Base-by-base conservation (phyloP, 2,329 filamentous ascomycete genomes). In the Fusarium torulosum region DNA sequence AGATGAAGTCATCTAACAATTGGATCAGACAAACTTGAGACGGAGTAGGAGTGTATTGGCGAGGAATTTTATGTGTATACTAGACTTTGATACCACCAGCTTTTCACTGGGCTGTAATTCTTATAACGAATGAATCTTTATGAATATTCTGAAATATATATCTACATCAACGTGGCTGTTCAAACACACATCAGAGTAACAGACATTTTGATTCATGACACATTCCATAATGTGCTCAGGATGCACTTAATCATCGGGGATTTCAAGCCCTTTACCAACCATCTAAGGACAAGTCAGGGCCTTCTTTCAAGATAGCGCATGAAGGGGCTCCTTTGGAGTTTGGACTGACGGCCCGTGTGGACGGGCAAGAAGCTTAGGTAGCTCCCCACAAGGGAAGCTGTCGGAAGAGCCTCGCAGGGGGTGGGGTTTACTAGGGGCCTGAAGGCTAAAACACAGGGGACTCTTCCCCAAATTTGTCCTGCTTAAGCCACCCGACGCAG, bases 401-500 rank as follows among this genome's bases (percentile, higher is more conserved):
- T 13, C 31, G 31, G 14, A 11, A 37, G 51, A 57, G 51, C 44
- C 40, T 63, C 40, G 56, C 41, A 42, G 40, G 57, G 27, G 35
- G 52, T 14, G 23, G 25, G 37, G 37, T 53, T 41, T 44, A 19
- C 17, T 21, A 42, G 11, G 27, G 53, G 19, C 38, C 15, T 20
- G 11, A 11, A 15, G 19, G 23, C 19, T 44, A 43, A 60, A 27
- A n/a, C 43, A 33, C 58, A 45, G 58, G 55, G 55, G 35, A 25
- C 21, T 29, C 31, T 40, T 50, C 17, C 33, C 25, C 33, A 50
- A 38, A 54, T 49, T 49, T 40, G 19, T 29, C 29, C 20, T 33
- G 29, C 29, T 33, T 33, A 33, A 33, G 40, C 33, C 27, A 29
- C 27, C 10, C 10, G 27, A 29, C 27, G 27, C 27, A 29, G 27